A percentile compares a stretch with the other conserved stretches of the same genome.
These are phyloP conservation scores for grape (Vitis vinifera) DNA, from an alignment of 164 flowering plant genomes.

Conservation along the genomic window ASM3070453v1 NC_081811.1:2862501-2863000, in stretches of 20 bases:
- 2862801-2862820: not conserved
- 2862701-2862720: constrained; percentile 89
- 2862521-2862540: not conserved
- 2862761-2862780: too few relatives aligned
- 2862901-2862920: constrained; percentile 69
- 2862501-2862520: not conserved
- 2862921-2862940: constrained; percentile 81
- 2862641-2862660: constrained; percentile 95
- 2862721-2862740: constrained; percentile 1
- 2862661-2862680: constrained; percentile 93
- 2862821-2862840: not conserved
- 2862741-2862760: not conserved
- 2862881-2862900: constrained; percentile 86
- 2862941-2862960: constrained; percentile 86
- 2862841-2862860: constrained; percentile 2
- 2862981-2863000: constrained; percentile 53
- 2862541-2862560: not conserved
- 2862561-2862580: constrained; percentile 88
- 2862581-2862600: constrained; percentile 91
- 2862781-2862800: not conserved
- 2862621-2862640: constrained; percentile 90
- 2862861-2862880: constrained; percentile 62
- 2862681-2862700: constrained; percentile 93
- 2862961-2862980: constrained; percentile 50
- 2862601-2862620: constrained; percentile 98